Evolutionary conservation across 768 basidiomycete genomes (phyloP).

Genomic region (Termitomyces sp.): DNA sequence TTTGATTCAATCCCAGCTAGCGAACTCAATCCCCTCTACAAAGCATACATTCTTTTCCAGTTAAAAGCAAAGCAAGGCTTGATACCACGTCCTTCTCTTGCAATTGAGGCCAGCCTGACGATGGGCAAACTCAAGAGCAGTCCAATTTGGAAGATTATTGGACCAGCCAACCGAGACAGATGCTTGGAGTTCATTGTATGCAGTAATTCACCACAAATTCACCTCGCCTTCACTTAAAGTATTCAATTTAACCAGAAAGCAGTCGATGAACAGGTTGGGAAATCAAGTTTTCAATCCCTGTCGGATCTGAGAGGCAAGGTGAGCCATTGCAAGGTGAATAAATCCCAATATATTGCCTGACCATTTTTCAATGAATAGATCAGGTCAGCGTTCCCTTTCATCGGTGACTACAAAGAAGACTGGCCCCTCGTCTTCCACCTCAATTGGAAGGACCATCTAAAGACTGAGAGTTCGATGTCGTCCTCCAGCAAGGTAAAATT

Average conservation of each 20-base stretch:
- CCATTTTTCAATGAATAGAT: neutral
- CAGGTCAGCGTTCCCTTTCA: neutral
- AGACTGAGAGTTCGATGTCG: neutral
- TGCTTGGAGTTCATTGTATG: neutral
- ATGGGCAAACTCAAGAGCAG: neutral
- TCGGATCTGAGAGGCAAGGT: neutral
- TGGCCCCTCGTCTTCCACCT: constrained; percentile 21
- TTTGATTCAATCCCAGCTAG: neutral
- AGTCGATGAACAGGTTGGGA: neutral
- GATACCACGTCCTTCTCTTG: neutral
- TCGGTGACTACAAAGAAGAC: constrained; percentile 12
- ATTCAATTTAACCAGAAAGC: neutral
- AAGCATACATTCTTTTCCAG: neutral
- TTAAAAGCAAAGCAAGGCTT: neutral
- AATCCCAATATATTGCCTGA: neutral
- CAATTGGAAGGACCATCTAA: neutral
- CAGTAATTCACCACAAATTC: neutral
- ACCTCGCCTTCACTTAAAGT: neutral
- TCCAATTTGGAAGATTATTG: neutral
- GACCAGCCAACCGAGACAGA: neutral
- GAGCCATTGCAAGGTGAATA: neutral
- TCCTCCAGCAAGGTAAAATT: neutral
- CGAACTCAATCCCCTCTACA: neutral
- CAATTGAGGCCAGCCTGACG: neutral
- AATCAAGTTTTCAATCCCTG: neutral